Base-by-base conservation (phyloP, 2,329 filamentous ascomycete species). In the Fusarium staphyleae region DNA sequence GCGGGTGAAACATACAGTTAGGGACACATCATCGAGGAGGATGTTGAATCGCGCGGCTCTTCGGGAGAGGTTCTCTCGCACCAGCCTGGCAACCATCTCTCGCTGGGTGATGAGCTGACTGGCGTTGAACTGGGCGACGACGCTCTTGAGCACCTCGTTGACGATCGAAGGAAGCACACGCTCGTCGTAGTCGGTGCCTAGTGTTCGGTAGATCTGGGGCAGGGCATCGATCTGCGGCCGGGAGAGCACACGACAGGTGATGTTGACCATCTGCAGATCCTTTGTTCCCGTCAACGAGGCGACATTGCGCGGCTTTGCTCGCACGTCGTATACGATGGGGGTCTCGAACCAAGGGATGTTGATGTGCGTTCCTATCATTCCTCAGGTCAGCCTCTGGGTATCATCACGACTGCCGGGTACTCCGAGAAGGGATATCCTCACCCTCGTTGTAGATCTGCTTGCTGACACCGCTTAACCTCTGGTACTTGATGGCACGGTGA, bases 201-300 rank as follows among this genome's bases (percentile, higher is more conserved):
- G 84, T 1, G 95, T 99, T 64, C 95, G 85, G 83, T 98, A 99
- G 71, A 99, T 99, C 78, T 96, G 91, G 14, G 95, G 95, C 34
- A 99, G 86, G 26, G 93, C 90, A 63, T 90, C 87, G 70, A 99
- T 81, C 52, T 92, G 87, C 50, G 95, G 95, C 68, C 92, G 84
- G 53, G 93, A 97, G 46, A 99, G 90, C 53, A 99, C 95, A 90
- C 95, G 93, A 78, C 95, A 99, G 72, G 93, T 99, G 74, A 99
- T 98, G 85, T 99, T 99, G 73, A 98, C 95, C 95, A 99, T 99
- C 81, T 99, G 95, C 77, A 99, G 80, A 78, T 99, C 95, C 83
- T 99, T 99, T 72, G 95, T 99, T 67, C 95, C 95, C 55, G 95
- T 99, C 65, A 99, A 85, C 64, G 95, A 98, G 65, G 95, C 90